Evolutionary conservation across 2,329 filamentous ascomycete species (phyloP).

Genomic region (Zasmidium citrigriseum): DNA sequence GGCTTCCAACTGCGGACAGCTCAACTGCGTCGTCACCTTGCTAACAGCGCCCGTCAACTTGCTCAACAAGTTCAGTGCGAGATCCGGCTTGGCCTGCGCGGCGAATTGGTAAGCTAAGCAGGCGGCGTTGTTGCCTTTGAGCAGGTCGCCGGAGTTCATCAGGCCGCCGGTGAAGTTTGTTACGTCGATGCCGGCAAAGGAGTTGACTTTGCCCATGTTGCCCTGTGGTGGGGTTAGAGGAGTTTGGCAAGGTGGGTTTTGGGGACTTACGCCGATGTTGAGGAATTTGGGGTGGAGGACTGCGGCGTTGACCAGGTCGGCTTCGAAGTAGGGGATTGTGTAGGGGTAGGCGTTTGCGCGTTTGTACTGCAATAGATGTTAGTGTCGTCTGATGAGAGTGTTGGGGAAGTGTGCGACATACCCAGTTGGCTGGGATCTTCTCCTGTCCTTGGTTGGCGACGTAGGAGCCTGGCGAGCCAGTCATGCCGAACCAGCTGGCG

Average conservation of each 20-base stretch:
- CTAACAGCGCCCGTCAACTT: constrained; percentile 16
- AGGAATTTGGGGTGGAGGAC: constrained; percentile 32
- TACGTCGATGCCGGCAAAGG: constrained; percentile 38
- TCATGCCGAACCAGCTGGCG: constrained; percentile 14
- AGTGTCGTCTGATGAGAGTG: not conserved
- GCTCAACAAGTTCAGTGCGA: constrained; percentile 14
- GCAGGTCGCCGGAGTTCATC: constrained; percentile 36
- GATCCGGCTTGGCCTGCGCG: constrained; percentile 37
- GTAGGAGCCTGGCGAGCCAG: constrained; percentile 36
- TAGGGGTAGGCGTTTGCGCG: constrained; percentile 29
- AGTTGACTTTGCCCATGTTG: constrained; percentile 37
- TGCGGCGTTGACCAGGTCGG: constrained; percentile 18
- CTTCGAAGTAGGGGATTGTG: constrained; percentile 30
- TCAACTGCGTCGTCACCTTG: constrained; percentile 19
- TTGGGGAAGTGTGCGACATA: not conserved
- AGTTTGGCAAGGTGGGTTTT: constrained; percentile 22
- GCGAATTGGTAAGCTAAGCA: constrained; percentile 39
- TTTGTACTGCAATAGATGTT: constrained; percentile 20
- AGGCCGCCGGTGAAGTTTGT: constrained; percentile 42
- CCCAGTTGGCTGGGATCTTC: constrained; percentile 41
- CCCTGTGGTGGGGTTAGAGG: constrained; percentile 50
- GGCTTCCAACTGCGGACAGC: constrained; percentile 29
- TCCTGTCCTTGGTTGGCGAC: constrained; percentile 36
- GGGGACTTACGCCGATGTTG: constrained; percentile 34
- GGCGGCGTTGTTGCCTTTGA: constrained; percentile 47